phyloP scores from a whole-genome alignment of 345 rosid species.

The thale cress (Arabidopsis thaliana) region TAIR10.1 NC_003074.8:4023001-4023500 shows the following conservation, averaged over 20 bases:
- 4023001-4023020: slow-evolving; percentile 29
- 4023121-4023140: slow-evolving; percentile 95
- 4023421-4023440: slow-evolving; percentile 85
- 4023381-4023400: slow-evolving; percentile 19
- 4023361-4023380: slow-evolving; percentile 23
- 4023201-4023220: slow-evolving; percentile 11
- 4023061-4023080: slow-evolving; percentile 3
- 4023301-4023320: slow-evolving; percentile 96
- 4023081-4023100: slow-evolving; percentile 76
- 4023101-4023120: slow-evolving; percentile 98
- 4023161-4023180: slow-evolving; percentile 10
- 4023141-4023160: slow-evolving; percentile 72
- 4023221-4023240: slow-evolving; percentile 97
- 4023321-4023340: slow-evolving; percentile 96
- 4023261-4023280: slow-evolving; percentile 82
- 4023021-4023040: neutral
- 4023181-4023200: neutral
- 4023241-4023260: slow-evolving; percentile 98
- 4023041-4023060: neutral
- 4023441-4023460: slow-evolving; percentile 97
- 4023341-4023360: slow-evolving; percentile 51
- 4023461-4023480: slow-evolving; percentile 87
- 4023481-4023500: slow-evolving; percentile 41
- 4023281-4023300: slow-evolving; percentile 84
- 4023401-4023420: slow-evolving; percentile 9